Base-by-base conservation (phyloP, 345 rosid species). In the Salix arbutifolia region DNA sequence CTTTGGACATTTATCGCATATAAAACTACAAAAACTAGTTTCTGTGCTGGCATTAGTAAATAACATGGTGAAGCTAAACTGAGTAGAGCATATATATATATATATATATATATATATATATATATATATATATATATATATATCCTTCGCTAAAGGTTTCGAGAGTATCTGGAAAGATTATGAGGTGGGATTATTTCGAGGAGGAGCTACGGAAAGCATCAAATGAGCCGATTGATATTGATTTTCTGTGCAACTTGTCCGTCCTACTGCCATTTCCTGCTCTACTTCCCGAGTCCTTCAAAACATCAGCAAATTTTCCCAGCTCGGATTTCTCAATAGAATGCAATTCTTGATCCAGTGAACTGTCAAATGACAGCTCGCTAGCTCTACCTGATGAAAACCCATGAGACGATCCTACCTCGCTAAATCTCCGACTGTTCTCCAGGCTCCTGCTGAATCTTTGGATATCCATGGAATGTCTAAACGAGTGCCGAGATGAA, bases 281-380 rank as follows among this genome's bases (percentile, higher is more conserved):
- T 35, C 52, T 13, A 2, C 85, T 35, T n/a, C 80, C 85, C 5
- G 91, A 74, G 56, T 78, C 85, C 78, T 77, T 89, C 50, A 95
- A 80, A 37, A 73, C 97, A 68, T 85, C 86, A 0, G 99, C 97
- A 21, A 75, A 89, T 77, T 93, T 95, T 38, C 71, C 56, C 85
- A 95, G 65, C 68, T 93, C 91, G 1, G 82, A 82, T 82, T 84
- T 90, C 79, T 48, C 80, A 16, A 2, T 46, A 8, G 74, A 31
- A 60, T 72, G 68, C 1, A 0, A 23, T 1, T 79, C 79, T 74
- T 40, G 75, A 37, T 74, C 77, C 68, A 48, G 70, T 21, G 60
- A 78, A 58, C 52, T 75, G 28, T 76, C 86, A 0, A 5, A n/a
- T 12, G 53, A 76, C 52, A 25, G 69, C 72, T 71, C 76, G 19